Evolutionary conservation across 164 flowering plant genomes (phyloP).

Genomic region (Magnolia sinica): DNA sequence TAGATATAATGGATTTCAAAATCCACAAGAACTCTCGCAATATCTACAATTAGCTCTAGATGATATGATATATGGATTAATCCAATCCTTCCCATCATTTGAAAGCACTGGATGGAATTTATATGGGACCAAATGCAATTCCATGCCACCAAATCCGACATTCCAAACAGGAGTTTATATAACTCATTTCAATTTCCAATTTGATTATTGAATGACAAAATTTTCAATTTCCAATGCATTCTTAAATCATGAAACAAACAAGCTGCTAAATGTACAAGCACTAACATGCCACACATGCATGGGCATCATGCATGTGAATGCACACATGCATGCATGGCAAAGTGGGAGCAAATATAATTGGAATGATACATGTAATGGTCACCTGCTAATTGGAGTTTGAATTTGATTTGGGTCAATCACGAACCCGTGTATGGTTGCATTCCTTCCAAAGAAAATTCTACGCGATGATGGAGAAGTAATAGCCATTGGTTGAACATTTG

Average conservation of each 20-base stretch:
- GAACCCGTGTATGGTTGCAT: conserved; percentile 39
- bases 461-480: conserved; percentile 19
- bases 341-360: background rate
- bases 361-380: background rate
- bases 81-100: no score
- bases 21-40: no score
- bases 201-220: background rate
- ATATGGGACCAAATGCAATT: no score
- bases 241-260: background rate
- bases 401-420: conserved; percentile 52
- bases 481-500: conserved; percentile 26
- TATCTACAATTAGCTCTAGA: no score
- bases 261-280: background rate
- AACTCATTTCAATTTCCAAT: no score
- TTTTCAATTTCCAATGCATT: background rate
- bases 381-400: conserved; percentile 7
- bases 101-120: no score
- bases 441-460: conserved; percentile 19
- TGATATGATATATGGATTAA: no score
- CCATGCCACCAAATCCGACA: no score
- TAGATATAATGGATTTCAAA: no score
- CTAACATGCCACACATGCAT: background rate
- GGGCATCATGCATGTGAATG: background rate
- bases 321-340: background rate
- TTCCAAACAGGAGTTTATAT: no score